Base-by-base conservation (phyloP, 768 basidiomycete species). In the Strobilomyces dryophilus region DNA sequence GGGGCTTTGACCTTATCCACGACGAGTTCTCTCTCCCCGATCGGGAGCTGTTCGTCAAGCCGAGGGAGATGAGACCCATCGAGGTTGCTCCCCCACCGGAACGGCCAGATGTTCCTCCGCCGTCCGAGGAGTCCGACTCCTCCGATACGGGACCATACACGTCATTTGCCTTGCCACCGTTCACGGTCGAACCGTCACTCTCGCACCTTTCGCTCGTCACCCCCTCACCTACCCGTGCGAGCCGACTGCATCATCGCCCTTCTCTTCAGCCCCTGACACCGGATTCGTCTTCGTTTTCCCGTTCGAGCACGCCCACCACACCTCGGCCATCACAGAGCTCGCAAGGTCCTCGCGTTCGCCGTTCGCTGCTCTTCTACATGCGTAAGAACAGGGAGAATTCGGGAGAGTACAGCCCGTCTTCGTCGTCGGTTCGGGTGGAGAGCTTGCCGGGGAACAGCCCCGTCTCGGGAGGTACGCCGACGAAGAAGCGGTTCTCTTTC, bases 1-100 rank as follows among this genome's bases (percentile, higher is more conserved):
- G 74, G 26, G 72, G 66, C 14, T 69, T 79, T 20, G 77, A 77
- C 51, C 60, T 69, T 52, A 68, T 71, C 46, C 64, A 68, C 47
- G 61, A 73, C 44, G 59, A 71, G 29, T 55, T 71, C 32, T 45
- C 63, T 27, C 71, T 72, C 51, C 66, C 65, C n/a, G 54, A 68
- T 52, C 65, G 66, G 60, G 62, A 66, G 45, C 12, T 66, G 20
- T 68, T 68, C 45, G 52, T 55, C 49, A 68, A 58, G 43, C 64
- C 61, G 21, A 69, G 54, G 57, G 66, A 66, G 56, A 66, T 69
- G 60, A 58, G 47, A 39, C 64, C 64, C 9, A 63, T 65, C 45
- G 65, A 65, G 50, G 66, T 59, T 47, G 59, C 49, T 57, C 61
- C 66, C 46, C 66, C 59, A 52, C 64, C 56, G 26, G 62, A 55